Evolutionary conservation across 306 rosid species (phyloP).

Genomic region (Purshia tridentata): DNA sequence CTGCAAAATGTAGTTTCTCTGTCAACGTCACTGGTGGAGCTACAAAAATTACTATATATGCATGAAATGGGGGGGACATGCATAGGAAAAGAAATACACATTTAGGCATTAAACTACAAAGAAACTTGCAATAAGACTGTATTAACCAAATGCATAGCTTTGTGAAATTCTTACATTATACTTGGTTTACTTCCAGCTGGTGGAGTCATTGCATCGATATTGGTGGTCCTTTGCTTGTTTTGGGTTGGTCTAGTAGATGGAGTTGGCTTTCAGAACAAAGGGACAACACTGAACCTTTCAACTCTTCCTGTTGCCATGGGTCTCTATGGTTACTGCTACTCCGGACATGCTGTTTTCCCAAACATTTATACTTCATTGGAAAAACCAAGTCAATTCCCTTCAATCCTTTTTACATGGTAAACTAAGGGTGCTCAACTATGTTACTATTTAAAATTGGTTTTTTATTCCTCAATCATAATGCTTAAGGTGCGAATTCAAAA

Average conservation of each 20-base stretch:
- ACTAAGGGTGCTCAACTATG: conserved; percentile 1
- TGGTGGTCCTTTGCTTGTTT: conserved; percentile 71
- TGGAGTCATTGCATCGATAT: conserved; percentile 82
- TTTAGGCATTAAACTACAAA: no score
- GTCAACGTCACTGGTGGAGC: not conserved
- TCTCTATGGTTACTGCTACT: conserved; percentile 95
- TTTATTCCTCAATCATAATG: not conserved
- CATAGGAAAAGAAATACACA: no score
- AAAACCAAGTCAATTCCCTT: conserved; percentile 67
- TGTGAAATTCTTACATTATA: not conserved
- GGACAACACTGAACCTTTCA: conserved; percentile 69
- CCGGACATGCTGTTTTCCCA: conserved; percentile 97
- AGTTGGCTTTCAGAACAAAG: conserved; percentile 65
- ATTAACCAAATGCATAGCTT: conserved; percentile 8
- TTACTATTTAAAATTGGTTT: conserved; percentile 1
- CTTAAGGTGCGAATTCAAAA: not conserved
- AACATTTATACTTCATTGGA: conserved; percentile 92
- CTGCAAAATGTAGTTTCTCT: not conserved
- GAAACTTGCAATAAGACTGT: not conserved
- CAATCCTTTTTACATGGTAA: conserved; percentile 80
- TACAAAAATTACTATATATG: no score
- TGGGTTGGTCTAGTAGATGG: conserved; percentile 75
- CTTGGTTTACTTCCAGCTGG: conserved; percentile 50
- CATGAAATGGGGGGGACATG: no score
- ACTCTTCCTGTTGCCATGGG: conserved; percentile 92